Evolutionary conservation across 306 rosid genomes (phyloP), one percentile per base, ranked within the genome.

Genomic region (Gastrolobium bilobum): DNA sequence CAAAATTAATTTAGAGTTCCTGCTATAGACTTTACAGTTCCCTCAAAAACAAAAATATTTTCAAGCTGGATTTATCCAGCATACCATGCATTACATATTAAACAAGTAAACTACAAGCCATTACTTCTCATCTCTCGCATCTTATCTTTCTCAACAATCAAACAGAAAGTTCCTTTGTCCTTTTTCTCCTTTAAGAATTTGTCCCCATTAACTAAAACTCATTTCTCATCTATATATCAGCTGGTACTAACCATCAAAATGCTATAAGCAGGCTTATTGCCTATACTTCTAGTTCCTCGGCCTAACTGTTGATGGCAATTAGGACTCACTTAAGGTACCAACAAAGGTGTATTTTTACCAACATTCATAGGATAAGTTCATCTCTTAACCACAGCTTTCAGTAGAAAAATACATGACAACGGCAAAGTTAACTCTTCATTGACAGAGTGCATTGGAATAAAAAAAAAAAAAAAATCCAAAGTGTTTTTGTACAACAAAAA

Each of bases 351-450:
- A 15, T 7, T 65, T 65, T 11, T 63, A 14, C 31, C 11, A 39
- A 15, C 38, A 7, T 63, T 63, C 33, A 42, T 42, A 65, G 50
- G 52, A 65, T 40, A 42, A 65, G 71, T 10, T 44, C 40, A 44
- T 26, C 56, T 43, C 56, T 43, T 29, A 67, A 53, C 4, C 26
- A 69, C 30, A 68, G 31, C 4, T 13, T 33, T 47, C n/a, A 35
- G 60, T 75, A 34, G 39, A 33, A 64, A 46, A 20, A 43, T 20
- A 66, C 53, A 59, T 37, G 15, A 20, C 26, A 14, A 9, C 4
- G 7, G 62, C 51, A 61, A 35, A 26, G 51, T 54, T 65, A 64
- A 42, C 73, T 48, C 60, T 48, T 76, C 13, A 50, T 48, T 62
- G 47, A 47, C 31, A 61, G 67, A 61, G 53, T 54, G 65, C 39